Percentiles rank a stretch among this genome's conserved stretches.
phyloP scores from a whole-genome alignment of 345 rosid species.

The Brassica juncea region DNA sequence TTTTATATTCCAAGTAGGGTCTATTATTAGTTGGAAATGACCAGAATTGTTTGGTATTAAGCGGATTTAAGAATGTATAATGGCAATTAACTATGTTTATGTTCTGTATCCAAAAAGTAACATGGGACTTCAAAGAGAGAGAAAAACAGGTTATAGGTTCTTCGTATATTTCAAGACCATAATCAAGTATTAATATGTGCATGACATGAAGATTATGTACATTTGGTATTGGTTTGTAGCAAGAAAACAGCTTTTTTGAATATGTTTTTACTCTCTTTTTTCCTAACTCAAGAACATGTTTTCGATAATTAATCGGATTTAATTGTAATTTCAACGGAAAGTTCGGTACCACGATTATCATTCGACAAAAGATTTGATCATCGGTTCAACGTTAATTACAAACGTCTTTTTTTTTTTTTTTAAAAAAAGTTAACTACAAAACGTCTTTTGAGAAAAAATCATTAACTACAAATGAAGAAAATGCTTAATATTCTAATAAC shows the following conservation, averaged over 20 bases:
- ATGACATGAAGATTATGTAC: not conserved
- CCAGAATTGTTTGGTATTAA: conserved; percentile 25
- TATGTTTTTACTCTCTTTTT: not conserved
- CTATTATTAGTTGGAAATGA: conserved; percentile 31
- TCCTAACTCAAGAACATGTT: not conserved
- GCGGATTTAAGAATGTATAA: not conserved
- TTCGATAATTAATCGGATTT: not conserved
- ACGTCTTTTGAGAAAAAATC: not conserved
- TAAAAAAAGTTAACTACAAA: not conserved
- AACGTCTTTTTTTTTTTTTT: not conserved
- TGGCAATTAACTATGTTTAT: not conserved
- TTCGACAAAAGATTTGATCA: not conserved
- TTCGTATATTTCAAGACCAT: not conserved
- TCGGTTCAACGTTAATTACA: not conserved
- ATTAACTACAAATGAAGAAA: not conserved
- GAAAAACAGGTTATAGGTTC: not conserved
- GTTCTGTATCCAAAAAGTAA: not conserved
- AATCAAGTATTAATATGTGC: not conserved
- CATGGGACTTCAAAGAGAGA: not conserved
- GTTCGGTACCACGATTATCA: not conserved
- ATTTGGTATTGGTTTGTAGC: not conserved
- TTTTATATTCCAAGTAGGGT: conserved; percentile 24
- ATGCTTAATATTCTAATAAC: not conserved
- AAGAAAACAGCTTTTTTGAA: not conserved
- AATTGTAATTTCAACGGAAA: not conserved